Percentiles rank a stretch among this genome's conserved stretches.
phyloP scores from a whole-genome alignment of 805 yeast species.

The Saccharomycopsis selenospora region DNA sequence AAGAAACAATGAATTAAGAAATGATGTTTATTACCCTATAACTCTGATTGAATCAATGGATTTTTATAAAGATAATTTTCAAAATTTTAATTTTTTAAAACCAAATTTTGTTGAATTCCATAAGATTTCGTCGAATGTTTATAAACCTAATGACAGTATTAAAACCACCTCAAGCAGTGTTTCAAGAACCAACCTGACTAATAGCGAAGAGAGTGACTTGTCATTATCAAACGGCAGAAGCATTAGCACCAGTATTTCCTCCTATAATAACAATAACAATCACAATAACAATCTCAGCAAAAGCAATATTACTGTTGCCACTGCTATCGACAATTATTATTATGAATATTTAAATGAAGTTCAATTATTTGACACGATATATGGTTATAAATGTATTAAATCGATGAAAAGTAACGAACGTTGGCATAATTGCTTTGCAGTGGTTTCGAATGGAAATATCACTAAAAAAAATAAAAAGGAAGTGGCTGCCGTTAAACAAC shows the following conservation, averaged over 20 bases:
- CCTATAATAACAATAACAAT: not conserved
- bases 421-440: slow-evolving; percentile 12
- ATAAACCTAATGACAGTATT: not conserved
- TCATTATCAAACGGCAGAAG: not conserved
- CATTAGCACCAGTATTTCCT: not conserved
- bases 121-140: not conserved
- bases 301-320: not conserved
- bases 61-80: slow-evolving; percentile 2
- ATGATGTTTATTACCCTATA: slow-evolving; percentile 2
- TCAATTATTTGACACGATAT: slow-evolving; percentile 11
- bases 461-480: not conserved
- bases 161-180: no score
- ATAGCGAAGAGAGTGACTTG: not conserved
- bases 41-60: slow-evolving; percentile 11
- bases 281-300: not conserved
- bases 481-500: not conserved
- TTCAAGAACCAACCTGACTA: not conserved
- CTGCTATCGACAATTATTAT: not conserved
- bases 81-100: slow-evolving; percentile 6
- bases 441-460: slow-evolving; percentile 3
- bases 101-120: slow-evolving; percentile 11
- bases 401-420: slow-evolving; percentile 4
- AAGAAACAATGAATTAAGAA: not conserved
- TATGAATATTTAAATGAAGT: slow-evolving; percentile 11
- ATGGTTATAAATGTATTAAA: slow-evolving; percentile 15